A percentile compares a stretch with the other conserved stretches of the same genome.
These are phyloP conservation scores for Moelleriella libera DNA, from an alignment of 2,329 filamentous ascomycete genomes.

Conservation along the genomic window DNA sequence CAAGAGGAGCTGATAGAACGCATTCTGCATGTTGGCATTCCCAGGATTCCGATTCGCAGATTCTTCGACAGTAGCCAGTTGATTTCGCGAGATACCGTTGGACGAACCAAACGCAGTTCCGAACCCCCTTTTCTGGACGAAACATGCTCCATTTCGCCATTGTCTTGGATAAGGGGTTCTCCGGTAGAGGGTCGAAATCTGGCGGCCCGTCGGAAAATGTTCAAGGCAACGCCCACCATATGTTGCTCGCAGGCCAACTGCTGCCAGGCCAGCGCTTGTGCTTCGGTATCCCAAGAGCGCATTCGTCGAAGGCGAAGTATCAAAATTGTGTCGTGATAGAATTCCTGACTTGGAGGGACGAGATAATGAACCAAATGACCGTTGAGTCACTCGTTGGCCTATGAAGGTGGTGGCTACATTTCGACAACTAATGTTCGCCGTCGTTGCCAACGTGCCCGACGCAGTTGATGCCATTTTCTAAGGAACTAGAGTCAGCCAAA, in stretches of 20 bases:
- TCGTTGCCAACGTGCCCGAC: not conserved
- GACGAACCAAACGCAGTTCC: conserved; percentile 22
- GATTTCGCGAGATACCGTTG: conserved; percentile 40
- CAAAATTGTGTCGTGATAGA: too few relatives aligned
- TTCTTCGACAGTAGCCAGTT: conserved; percentile 77
- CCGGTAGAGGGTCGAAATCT: conserved; percentile 3
- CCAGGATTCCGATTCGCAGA: conserved; percentile 84
- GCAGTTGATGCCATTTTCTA: not conserved
- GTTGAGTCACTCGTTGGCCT: too few relatives aligned
- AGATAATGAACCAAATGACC: too few relatives aligned
- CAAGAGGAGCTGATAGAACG: conserved; percentile 83
- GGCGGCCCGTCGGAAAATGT: not conserved
- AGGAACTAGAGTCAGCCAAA: not conserved
- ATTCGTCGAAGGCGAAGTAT: too few relatives aligned
- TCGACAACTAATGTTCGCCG: too few relatives aligned
- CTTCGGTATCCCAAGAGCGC: too few relatives aligned
- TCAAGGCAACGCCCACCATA: not conserved
- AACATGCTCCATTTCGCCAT: conserved; percentile 3
- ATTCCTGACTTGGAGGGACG: too few relatives aligned
- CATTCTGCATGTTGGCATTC: conserved; percentile 78
- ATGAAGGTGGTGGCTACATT: too few relatives aligned
- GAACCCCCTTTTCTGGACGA: conserved; percentile 13
- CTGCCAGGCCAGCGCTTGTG: too few relatives aligned
- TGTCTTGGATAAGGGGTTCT: conserved; percentile 8
- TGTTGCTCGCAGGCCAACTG: not conserved